Conservation (phyloP, 371 early-diverging fungal genomes). For the Rhizopus microsporus region DNA sequence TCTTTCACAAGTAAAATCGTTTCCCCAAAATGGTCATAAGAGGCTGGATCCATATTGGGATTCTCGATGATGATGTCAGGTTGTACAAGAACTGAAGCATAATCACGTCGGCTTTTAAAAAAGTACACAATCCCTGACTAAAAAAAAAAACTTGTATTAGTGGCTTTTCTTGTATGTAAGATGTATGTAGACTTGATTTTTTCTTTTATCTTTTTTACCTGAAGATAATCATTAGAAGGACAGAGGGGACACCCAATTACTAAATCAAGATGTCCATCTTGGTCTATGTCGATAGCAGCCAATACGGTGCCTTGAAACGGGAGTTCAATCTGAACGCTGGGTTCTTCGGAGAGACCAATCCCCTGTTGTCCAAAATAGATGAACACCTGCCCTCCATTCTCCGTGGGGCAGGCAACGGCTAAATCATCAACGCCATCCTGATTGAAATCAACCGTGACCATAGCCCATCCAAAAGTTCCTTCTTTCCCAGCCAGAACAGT, state of each 20-base stretch:
- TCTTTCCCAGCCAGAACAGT: constrained; percentile 34
- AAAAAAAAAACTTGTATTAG: constrained; percentile 7
- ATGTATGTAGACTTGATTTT: constrained; percentile 6
- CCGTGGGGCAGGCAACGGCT: constrained; percentile 72
- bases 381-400: constrained; percentile 52
- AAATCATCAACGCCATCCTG: constrained; percentile 87
- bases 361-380: constrained; percentile 69
- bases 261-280: constrained; percentile 67
- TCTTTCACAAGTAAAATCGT: constrained; percentile 11
- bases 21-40: constrained; percentile 46
- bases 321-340: constrained; percentile 45
- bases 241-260: constrained; percentile 72
- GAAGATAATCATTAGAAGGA: constrained; percentile 21
- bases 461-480: constrained; percentile 77
- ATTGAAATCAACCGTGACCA: constrained; percentile 79
- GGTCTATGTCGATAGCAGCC: constrained; percentile 64
- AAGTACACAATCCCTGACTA: constrained; percentile 36
- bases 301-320: constrained; percentile 49
- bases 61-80: constrained; percentile 22
- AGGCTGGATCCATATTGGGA: constrained; percentile 5
- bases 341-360: constrained; percentile 40
- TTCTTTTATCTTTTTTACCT: constrained; percentile 28
- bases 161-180: constrained; percentile 1
- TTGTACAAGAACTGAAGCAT: constrained; percentile 2
- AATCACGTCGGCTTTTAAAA: constrained; percentile 21